Evolutionary conservation across 2,329 filamentous ascomycete species (phyloP).

Genomic region (Blastomyces parvus): DNA sequence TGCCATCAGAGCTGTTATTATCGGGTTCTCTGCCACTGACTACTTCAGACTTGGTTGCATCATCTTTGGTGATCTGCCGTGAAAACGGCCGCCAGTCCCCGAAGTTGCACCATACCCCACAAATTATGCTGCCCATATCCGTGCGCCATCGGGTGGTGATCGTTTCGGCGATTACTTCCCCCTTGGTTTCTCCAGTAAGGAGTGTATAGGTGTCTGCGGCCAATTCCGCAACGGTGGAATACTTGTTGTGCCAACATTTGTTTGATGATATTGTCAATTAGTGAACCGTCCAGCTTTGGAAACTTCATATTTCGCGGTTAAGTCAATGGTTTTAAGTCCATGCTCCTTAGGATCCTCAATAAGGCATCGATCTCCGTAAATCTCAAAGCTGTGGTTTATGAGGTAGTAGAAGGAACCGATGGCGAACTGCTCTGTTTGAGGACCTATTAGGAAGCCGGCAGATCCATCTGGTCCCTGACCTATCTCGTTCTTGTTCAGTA

Average conservation of each 20-base stretch:
- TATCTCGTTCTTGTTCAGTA: conserved; percentile 19
- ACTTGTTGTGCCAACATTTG: conserved; percentile 14
- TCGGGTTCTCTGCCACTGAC: conserved; percentile 4
- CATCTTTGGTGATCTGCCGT: conserved; percentile 1
- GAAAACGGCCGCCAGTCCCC: conserved; percentile 8
- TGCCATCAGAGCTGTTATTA: conserved; percentile 8
- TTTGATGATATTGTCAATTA: conserved; percentile 21
- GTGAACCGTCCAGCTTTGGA: conserved; percentile 18
- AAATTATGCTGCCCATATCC: conserved; percentile 12
- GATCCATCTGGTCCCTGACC: conserved; percentile 18
- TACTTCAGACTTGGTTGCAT: background rate
- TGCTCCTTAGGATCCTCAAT: conserved; percentile 19
- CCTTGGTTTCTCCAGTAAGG: conserved; percentile 6
- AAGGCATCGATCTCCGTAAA: conserved; percentile 23
- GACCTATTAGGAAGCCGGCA: conserved; percentile 19
- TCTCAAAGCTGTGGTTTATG: conserved; percentile 26
- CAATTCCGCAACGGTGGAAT: conserved; percentile 9
- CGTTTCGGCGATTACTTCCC: conserved; percentile 8
- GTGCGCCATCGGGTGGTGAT: conserved; percentile 8
- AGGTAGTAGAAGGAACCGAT: conserved; percentile 26
- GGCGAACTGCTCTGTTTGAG: conserved; percentile 27
- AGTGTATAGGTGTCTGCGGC: conserved; percentile 9
- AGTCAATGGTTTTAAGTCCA: conserved; percentile 14
- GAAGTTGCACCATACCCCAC: conserved; percentile 13
- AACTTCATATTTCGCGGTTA: conserved; percentile 22